phyloP scores from a whole-genome alignment of 2,329 filamentous ascomycete genomes.

The Aaosphaeria arxii region DNA sequence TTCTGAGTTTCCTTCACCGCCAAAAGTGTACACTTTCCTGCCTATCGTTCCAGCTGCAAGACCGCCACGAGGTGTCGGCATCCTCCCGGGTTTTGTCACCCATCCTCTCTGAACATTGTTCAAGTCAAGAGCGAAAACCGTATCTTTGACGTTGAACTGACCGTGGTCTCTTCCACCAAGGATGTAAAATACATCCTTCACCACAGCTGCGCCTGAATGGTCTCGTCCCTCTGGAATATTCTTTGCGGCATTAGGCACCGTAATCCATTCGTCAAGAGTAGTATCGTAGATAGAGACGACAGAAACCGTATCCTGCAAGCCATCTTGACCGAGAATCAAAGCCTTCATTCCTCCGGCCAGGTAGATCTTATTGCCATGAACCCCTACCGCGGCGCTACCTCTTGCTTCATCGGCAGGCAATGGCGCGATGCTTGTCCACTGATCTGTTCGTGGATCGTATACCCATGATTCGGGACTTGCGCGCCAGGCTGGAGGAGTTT shows the following conservation, averaged over 20 bases:
- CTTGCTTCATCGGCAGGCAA: slow-evolving; percentile 7
- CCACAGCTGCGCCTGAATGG: slow-evolving; percentile 21
- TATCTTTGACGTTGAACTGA: slow-evolving; percentile 13
- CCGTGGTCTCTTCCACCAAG: slow-evolving; percentile 18
- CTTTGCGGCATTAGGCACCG: slow-evolving; percentile 3
- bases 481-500: slow-evolving; percentile 7
- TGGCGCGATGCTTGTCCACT: slow-evolving; percentile 7
- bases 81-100: slow-evolving; percentile 9
- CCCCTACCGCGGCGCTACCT: slow-evolving; percentile 19
- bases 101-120: slow-evolving; percentile 15
- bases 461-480: slow-evolving; percentile 9
- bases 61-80: slow-evolving; percentile 24
- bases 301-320: slow-evolving; percentile 6
- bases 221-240: slow-evolving; percentile 18
- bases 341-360: slow-evolving; percentile 18
- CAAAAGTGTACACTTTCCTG: slow-evolving; percentile 22
- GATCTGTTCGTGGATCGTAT: slow-evolving; percentile 11
- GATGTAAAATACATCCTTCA: slow-evolving; percentile 20
- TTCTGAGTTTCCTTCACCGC: slow-evolving; percentile 20
- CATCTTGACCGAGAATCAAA: slow-evolving; percentile 3
- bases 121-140: slow-evolving; percentile 22
- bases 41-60: slow-evolving; percentile 15
- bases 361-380: slow-evolving; percentile 12
- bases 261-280: slow-evolving; percentile 7
- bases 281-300: slow-evolving; percentile 18